phyloP scores from a whole-genome alignment of 2,329 filamentous ascomycete genomes.

The Verticillium klebahnii region DNA sequence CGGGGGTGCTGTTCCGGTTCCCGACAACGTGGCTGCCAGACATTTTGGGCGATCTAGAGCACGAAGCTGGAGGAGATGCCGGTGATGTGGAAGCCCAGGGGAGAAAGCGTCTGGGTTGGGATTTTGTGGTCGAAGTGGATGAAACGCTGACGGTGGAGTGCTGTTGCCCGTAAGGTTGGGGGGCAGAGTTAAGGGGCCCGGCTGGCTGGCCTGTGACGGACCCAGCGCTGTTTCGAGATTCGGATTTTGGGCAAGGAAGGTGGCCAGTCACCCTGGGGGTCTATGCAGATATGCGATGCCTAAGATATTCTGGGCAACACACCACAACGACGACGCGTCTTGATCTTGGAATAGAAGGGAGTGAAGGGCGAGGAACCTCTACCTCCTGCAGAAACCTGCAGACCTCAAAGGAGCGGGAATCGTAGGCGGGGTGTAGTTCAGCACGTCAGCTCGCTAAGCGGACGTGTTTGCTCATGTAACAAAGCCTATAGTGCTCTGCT shows the following conservation, averaged over 20 bases:
- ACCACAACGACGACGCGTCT: not conserved
- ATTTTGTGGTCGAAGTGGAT: constrained; percentile 3
- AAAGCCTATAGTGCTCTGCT: not conserved
- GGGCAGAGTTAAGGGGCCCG: not conserved
- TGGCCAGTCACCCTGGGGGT: not conserved
- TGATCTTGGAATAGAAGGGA: not conserved
- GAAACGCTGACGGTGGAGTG: constrained; percentile 10
- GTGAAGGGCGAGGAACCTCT: not conserved
- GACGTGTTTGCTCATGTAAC: not conserved
- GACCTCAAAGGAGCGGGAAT: constrained; percentile 67
- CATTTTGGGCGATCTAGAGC: constrained; percentile 48
- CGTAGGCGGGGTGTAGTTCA: constrained; percentile 12
- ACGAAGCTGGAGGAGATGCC: constrained; percentile 1
- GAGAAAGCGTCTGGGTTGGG: constrained; percentile 2
- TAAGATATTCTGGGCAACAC: not conserved
- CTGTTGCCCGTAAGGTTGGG: not conserved
- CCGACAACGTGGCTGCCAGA: constrained; percentile 65
- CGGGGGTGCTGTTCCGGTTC: constrained; percentile 96
- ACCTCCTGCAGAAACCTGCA: constrained; percentile 78
- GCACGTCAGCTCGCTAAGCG: not conserved
- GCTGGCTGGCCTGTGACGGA: constrained; percentile 1
- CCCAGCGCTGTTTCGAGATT: constrained; percentile 3
- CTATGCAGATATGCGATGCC: not conserved
- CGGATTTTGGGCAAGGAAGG: not conserved
- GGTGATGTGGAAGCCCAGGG: constrained; percentile 8